Conservation (phyloP, 768 basidiomycete species). For the Serendipita sp. region DNA sequence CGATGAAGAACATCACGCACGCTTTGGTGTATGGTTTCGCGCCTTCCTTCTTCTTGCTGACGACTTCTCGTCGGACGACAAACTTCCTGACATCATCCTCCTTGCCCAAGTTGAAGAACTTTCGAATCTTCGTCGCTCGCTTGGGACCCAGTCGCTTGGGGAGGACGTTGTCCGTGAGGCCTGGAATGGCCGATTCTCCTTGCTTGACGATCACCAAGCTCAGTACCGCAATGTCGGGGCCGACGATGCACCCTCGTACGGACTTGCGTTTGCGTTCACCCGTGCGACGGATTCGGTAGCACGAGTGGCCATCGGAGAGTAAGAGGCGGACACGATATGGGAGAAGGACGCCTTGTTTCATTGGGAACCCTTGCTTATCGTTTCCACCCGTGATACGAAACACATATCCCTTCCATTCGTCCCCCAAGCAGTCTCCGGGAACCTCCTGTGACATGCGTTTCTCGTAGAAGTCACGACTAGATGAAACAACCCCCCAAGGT, state of each 20-base stretch:
- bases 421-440: slow-evolving; percentile 74
- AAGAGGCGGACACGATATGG: slow-evolving; percentile 88
- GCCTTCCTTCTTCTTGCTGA: slow-evolving; percentile 69
- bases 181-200: slow-evolving; percentile 79
- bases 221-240: slow-evolving; percentile 89
- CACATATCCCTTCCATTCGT: slow-evolving; percentile 95
- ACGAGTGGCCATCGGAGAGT: slow-evolving; percentile 91
- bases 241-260: slow-evolving; percentile 95
- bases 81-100: slow-evolving; percentile 98
- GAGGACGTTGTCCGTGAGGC: slow-evolving; percentile 79
- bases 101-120: slow-evolving; percentile 95
- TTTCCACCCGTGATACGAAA: slow-evolving; percentile 96
- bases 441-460: slow-evolving; percentile 96
- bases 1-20: slow-evolving; percentile 24
- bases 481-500: too few relatives aligned
- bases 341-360: slow-evolving; percentile 98
- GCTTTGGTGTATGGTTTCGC: slow-evolving; percentile 96
- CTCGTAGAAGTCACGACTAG: slow-evolving; percentile 91
- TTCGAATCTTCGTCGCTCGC: slow-evolving; percentile 91
- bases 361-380: slow-evolving; percentile 97
- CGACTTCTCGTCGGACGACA: slow-evolving; percentile 85
- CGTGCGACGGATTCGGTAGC: slow-evolving; percentile 80
- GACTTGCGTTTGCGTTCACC: slow-evolving; percentile 99
- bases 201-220: slow-evolving; percentile 92
- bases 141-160: slow-evolving; percentile 96